Evolutionary conservation across 2,329 filamentous ascomycete genomes (phyloP).

Genomic region (Cercospora janseana): DNA sequence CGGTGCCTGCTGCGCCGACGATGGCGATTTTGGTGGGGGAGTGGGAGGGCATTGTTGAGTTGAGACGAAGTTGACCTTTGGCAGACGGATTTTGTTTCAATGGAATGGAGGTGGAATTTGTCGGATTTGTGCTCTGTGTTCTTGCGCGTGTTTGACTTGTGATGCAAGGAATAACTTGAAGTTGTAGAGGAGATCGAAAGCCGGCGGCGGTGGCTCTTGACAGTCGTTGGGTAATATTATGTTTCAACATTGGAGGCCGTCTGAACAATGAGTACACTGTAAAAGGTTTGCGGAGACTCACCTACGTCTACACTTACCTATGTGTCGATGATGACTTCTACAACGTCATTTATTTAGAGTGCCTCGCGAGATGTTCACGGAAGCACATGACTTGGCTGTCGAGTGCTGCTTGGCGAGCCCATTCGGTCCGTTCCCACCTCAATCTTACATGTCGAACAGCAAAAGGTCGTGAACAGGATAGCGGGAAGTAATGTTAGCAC

Average conservation of each 20-base stretch:
- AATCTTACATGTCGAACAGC: too few relatives aligned
- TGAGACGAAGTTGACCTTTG: not conserved
- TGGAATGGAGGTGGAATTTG: not conserved
- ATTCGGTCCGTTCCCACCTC: too few relatives aligned
- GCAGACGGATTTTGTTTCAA: not conserved
- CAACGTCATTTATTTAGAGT: not conserved
- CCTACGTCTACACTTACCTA: conserved; percentile 1
- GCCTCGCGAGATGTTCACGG: not conserved
- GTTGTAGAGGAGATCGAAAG: not conserved
- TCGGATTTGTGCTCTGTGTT: not conserved
- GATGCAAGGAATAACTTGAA: not conserved
- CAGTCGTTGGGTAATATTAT: not conserved
- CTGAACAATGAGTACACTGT: not conserved
- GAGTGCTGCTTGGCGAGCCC: not conserved
- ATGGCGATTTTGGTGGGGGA: conserved; percentile 44
- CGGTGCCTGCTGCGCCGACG: conserved; percentile 52
- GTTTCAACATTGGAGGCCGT: not conserved
- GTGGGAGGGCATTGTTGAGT: conserved; percentile 7
- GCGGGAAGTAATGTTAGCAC: too few relatives aligned
- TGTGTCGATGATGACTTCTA: conserved; percentile 9
- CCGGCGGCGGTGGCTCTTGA: not conserved
- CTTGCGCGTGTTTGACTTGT: not conserved
- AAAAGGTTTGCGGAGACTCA: not conserved
- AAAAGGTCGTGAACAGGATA: too few relatives aligned
- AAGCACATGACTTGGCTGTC: not conserved